Evolutionary conservation across 148 eudicot genomes (phyloP), one percentile per base, ranked within the genome.

Genomic region (Salicornia ramosissima): DNA sequence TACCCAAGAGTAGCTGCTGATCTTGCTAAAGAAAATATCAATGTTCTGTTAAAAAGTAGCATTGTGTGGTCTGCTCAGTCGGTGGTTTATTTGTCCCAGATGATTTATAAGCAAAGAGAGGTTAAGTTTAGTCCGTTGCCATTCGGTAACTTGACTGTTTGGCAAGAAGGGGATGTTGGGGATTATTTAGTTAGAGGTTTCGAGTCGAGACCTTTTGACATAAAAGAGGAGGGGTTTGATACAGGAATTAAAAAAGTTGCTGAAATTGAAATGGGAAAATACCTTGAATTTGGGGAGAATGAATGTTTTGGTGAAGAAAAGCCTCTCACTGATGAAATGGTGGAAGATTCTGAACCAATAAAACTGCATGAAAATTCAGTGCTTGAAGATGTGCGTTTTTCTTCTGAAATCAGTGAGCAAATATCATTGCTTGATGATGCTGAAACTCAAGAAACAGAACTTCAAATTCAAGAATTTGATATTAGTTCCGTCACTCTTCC

Each of bases 71-170:
- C 90, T 45, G 76, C 63, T 59, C 50, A 77, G 21, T 80, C 79
- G 36, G 36, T 78, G n/a, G 65, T 56, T 58, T 80, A 75, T 49
- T 52, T 88, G 46, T 78, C 75, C 42, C 54, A 71, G 77, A 77
- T 82, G 61, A 64, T 78, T 9, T 31, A 33, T 34, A 62, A 67
- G 60, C 34, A 56, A 26, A 73, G 68, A 62, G 73, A 71, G 63
- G 80, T 59, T 21, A 69, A 76, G 58, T 47, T 65, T 26, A 77
- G 53, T 50, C 73, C 87, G 21, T 14, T 81, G 64, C 67, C 72
- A 61, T 85, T 76, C 31, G 33, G 24, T 39, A 90, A 91, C 76
- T 67, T 85, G 24, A 85, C 95, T 76, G 81, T 25, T 64, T 74
- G 67, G 74, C 74, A 82, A 16, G 87, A 81, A 45, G 77, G 74